phyloP scores from a whole-genome alignment of 2,329 filamentous ascomycete genomes.

The Keithomyces neogunnii region DNA sequence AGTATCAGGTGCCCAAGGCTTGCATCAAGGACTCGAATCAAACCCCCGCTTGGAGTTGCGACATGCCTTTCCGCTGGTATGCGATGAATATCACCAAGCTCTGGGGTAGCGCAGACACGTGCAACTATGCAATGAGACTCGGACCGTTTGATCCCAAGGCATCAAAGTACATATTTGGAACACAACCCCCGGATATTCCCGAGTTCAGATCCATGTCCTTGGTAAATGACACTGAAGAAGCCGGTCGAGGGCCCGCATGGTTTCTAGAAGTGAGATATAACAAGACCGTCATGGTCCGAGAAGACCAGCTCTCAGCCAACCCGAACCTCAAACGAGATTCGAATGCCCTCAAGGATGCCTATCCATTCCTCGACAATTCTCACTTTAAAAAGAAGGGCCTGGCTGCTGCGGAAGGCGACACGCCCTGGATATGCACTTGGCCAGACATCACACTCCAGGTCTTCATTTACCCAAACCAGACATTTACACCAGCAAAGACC shows the following conservation, averaged over 20 bases:
- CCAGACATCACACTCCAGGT: conserved; percentile 45
- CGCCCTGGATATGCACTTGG: conserved; percentile 52
- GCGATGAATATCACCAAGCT: conserved; percentile 30
- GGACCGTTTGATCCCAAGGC: conserved; percentile 30
- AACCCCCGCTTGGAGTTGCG: conserved; percentile 55
- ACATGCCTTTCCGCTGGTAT: conserved; percentile 38
- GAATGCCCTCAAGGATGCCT: conserved; percentile 9
- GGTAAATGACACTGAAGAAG: conserved; percentile 43
- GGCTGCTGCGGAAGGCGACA: conserved; percentile 36
- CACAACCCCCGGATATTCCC: conserved; percentile 39
- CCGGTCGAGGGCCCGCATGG: conserved; percentile 44
- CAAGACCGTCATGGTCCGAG: conserved; percentile 47
- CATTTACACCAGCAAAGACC: conserved; percentile 27
- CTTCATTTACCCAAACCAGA: conserved; percentile 48
- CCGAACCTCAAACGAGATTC: conserved; percentile 19
- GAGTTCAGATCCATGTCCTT: conserved; percentile 32
- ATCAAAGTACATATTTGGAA: conserved; percentile 41
- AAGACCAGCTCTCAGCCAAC: conserved; percentile 25
- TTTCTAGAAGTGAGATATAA: conserved; percentile 42
- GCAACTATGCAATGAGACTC: conserved; percentile 32
- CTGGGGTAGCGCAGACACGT: conserved; percentile 16
- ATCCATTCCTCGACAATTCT: conserved; percentile 15
- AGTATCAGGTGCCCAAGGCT: conserved; percentile 38
- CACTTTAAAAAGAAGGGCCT: conserved; percentile 14
- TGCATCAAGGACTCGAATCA: conserved; percentile 51